Evolutionary conservation across 1,284 basidiomycete genomes (phyloP).

Genomic region (Papiliotrema laurentii): DNA sequence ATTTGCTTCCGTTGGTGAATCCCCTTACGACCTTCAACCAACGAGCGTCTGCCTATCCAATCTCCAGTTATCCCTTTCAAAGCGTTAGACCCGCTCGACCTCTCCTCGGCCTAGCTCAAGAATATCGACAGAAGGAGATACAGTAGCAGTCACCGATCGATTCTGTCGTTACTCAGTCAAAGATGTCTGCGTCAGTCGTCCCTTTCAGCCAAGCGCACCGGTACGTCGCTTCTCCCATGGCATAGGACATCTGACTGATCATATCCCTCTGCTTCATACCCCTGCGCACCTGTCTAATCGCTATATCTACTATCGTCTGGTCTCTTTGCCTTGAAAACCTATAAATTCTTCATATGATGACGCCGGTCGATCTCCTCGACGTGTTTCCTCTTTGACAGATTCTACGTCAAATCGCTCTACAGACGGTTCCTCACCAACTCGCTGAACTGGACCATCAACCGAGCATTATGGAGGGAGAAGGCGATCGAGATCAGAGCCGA

Average conservation of each 20-base stretch:
- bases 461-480: slow-evolving; percentile 77
- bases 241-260: too few relatives aligned
- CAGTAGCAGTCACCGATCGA: too few relatives aligned
- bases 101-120: too few relatives aligned
- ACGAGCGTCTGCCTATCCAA: not conserved
- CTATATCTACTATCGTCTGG: not conserved
- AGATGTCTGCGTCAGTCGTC: too few relatives aligned
- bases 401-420: slow-evolving; percentile 89
- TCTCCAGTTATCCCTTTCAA: not conserved
- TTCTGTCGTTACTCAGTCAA: too few relatives aligned
- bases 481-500: slow-evolving; percentile 82
- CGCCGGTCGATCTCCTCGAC: too few relatives aligned
- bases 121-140: too few relatives aligned
- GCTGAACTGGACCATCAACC: slow-evolving; percentile 79
- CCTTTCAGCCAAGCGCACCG: slow-evolving; percentile 1
- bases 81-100: not conserved
- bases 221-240: not conserved
- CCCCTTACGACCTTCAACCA: not conserved
- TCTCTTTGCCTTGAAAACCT: not conserved
- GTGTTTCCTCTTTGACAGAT: slow-evolving; percentile 40
- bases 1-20: not conserved
- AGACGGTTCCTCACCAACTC: slow-evolving; percentile 77
- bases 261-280: not conserved
- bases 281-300: not conserved
- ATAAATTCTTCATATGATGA: too few relatives aligned